Evolutionary conservation across 441 rosid species (phyloP), one percentile per base, ranked within the genome.

Genomic region (Flueggea neowawraea): DNA sequence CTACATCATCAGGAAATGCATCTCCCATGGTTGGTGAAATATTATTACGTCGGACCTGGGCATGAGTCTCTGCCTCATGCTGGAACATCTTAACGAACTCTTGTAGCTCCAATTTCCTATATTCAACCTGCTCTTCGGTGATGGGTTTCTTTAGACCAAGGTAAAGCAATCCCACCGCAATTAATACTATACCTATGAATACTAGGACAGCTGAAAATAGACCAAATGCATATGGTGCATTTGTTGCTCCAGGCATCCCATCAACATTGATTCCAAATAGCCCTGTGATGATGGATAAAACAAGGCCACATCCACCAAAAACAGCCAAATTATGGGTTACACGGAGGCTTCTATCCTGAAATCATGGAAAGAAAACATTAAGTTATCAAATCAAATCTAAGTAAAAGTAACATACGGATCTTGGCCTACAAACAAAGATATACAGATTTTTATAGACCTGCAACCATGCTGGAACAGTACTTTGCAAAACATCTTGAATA

Each of bases 41-140:
- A 75, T 80, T 94, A 58, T 56, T 82, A 52, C 96, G 68, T 16
- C 84, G 73, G 67, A 95, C 83, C 63, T 91, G 99, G 17, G 92
- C 99, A 69, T 95, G 99, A 33, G 87, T 80, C 84, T 95, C 99
- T 15, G 97, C 99, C 69, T 95, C 99, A 17, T 86, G 96, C 80
- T 95, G 97, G 74, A 95, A 89, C 84, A 78, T 79, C 80, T 84
- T 91, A 10, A 95, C 97, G 60, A 95, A 69, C 57, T 89, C 88
- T 71, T 89, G 87, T 57, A 95, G 74, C 74, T 95, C 97, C 75
- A 87, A 57, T 79, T 83, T 87, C 69, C 87, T 83, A 53, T 86
- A 81, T 69, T 87, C 74, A 12, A 91, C 92, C 74, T 75, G 82
- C 73, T 80, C 84, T 57, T 89, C 84, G 0, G 81, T 78, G 57